These are phyloP conservation scores for Cyclotella choctawhatcheeana DNA, from an alignment of 108 stramenopile genomes.

Conservation along the genomic window DNA sequence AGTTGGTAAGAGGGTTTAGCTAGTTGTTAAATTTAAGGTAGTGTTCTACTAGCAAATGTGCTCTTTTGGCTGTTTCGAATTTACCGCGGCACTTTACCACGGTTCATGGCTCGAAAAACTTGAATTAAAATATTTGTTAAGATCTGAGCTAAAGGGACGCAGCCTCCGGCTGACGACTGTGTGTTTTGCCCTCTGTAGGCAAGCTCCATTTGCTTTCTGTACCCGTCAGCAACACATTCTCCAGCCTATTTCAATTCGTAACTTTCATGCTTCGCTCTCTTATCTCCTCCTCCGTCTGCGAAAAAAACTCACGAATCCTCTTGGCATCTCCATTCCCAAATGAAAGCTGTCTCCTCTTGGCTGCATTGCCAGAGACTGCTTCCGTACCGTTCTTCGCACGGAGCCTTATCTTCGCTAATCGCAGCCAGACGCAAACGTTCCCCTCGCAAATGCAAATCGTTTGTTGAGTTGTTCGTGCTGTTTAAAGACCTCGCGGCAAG, in stretches of 20 bases:
- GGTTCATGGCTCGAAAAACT: too few relatives aligned
- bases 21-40: too few relatives aligned
- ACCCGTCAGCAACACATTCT: conserved; percentile 73
- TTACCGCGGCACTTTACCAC: too few relatives aligned
- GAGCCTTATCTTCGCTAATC: conserved; percentile 66
- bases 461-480: conserved; percentile 67
- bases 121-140: too few relatives aligned
- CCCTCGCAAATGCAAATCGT: conserved; percentile 57
- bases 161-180: too few relatives aligned
- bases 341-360: conserved; percentile 69
- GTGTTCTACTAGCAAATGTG: too few relatives aligned
- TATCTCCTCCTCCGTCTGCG: conserved; percentile 50
- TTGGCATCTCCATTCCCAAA: conserved; percentile 73
- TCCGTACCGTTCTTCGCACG: conserved; percentile 67
- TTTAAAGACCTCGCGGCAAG: conserved; percentile 59
- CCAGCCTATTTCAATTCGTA: conserved; percentile 72
- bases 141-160: too few relatives aligned
- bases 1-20: too few relatives aligned
- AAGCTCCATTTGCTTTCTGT: conserved; percentile 31
- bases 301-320: conserved; percentile 55
- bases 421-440: conserved; percentile 52
- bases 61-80: too few relatives aligned
- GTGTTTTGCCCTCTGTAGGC: too few relatives aligned
- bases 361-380: conserved; percentile 55
- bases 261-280: conserved; percentile 56